These are phyloP conservation scores for Pythium aristosporum DNA, from an alignment of 352 stramenopile species.

Conservation along the genomic window DNA sequence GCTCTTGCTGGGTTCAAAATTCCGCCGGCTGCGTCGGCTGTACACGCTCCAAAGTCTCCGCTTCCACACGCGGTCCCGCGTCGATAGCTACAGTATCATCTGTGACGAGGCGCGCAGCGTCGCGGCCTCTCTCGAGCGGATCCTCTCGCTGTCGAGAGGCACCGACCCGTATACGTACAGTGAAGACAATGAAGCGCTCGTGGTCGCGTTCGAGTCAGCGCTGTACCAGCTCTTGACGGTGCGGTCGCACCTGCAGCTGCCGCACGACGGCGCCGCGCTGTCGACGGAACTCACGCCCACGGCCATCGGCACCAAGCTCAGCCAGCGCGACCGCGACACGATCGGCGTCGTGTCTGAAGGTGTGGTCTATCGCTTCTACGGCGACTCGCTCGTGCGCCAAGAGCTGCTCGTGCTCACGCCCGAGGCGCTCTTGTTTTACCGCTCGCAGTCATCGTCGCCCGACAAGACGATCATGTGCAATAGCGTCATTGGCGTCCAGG, in stretches of 20 bases:
- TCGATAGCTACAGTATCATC: slow-evolving; percentile 77
- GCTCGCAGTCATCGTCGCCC: slow-evolving; percentile 54
- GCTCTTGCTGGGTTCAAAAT: slow-evolving; percentile 36
- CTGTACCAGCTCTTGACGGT: slow-evolving; percentile 63
- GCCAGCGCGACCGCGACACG: slow-evolving; percentile 53
- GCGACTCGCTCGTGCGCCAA: slow-evolving; percentile 58
- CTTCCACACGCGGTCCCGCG: slow-evolving; percentile 68
- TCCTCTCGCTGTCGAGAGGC: slow-evolving; percentile 30
- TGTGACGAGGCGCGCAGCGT: slow-evolving; percentile 48
- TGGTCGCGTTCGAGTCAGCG: slow-evolving; percentile 34
- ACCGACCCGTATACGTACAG: not conserved
- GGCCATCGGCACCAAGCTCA: slow-evolving; percentile 65
- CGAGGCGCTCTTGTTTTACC: slow-evolving; percentile 58
- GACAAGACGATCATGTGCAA: slow-evolving; percentile 49
- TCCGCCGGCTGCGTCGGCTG: slow-evolving; percentile 25
- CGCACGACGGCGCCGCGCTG: slow-evolving; percentile 22
- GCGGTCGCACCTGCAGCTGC: slow-evolving; percentile 47
- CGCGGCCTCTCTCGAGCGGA: slow-evolving; percentile 26
- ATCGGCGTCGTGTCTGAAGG: slow-evolving; percentile 60
- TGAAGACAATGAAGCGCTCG: slow-evolving; percentile 34
- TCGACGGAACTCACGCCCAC: slow-evolving; percentile 33
- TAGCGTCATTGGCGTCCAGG: slow-evolving; percentile 54
- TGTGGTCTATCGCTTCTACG: slow-evolving; percentile 72
- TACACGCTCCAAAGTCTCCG: slow-evolving; percentile 36
- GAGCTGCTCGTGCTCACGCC: slow-evolving; percentile 73